phyloP scores from a whole-genome alignment of 176 grass and related monocot species.

The Avena sativa region DNA sequence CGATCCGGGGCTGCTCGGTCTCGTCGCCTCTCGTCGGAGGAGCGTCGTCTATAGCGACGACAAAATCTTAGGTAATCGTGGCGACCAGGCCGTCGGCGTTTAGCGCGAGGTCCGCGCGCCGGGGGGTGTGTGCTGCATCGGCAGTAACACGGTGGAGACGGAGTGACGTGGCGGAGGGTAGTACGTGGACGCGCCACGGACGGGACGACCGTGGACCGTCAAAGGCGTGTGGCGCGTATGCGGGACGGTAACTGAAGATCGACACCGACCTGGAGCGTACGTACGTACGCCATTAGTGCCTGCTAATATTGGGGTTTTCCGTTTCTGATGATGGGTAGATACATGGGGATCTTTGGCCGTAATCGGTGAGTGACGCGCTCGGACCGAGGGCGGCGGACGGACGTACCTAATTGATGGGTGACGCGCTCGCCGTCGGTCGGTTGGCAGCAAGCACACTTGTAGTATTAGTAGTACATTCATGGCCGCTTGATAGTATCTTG shows the following conservation, averaged over 20 bases:
- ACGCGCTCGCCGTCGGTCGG: neutral
- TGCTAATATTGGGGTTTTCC: neutral
- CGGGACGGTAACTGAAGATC: neutral
- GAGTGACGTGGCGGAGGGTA: neutral
- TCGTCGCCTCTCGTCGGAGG: neutral
- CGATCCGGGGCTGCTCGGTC: neutral
- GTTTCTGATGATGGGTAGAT: neutral
- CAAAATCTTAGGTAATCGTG: neutral
- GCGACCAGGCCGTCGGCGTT: neutral
- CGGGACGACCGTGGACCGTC: neutral
- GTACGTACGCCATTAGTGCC: neutral
- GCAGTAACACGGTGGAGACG: neutral
- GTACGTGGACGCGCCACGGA: neutral
- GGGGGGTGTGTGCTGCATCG: neutral
- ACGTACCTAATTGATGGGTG: neutral
- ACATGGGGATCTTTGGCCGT: neutral
- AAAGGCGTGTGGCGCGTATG: neutral
- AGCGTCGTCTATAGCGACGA: neutral
- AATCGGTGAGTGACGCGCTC: neutral
- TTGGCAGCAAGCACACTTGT: neutral
- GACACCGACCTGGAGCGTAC: neutral
- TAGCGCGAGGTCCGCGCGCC: constrained; percentile 4
- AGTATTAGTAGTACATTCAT: neutral
- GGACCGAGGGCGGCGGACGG: neutral
- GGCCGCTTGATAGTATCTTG: neutral